Conservation (phyloP, 768 basidiomycete genomes). For the Russula emetica region DNA sequence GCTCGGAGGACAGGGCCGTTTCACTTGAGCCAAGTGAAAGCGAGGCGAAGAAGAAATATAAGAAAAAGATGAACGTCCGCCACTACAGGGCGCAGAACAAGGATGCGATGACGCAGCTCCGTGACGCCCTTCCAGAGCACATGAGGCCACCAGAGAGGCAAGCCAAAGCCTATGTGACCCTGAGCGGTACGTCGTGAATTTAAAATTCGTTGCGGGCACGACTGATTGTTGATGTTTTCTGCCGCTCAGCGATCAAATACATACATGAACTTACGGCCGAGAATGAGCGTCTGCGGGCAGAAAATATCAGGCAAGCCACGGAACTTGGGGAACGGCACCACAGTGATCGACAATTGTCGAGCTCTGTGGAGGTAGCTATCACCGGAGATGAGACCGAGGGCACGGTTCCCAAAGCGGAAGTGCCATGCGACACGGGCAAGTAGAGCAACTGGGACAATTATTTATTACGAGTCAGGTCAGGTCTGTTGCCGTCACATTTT, state of each 20-base stretch:
- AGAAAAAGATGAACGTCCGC: slow-evolving; percentile 27
- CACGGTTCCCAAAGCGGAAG: slow-evolving; percentile 8
- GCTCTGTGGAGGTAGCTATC: slow-evolving; percentile 12
- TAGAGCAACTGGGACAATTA: slow-evolving; percentile 24
- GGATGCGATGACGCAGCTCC: slow-evolving; percentile 26
- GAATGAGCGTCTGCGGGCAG: slow-evolving; percentile 21
- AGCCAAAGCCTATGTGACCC: slow-evolving; percentile 22
- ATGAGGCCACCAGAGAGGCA: slow-evolving; percentile 26
- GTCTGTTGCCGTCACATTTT: slow-evolving; percentile 5
- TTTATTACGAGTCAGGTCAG: slow-evolving; percentile 16
- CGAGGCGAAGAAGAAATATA: slow-evolving; percentile 26
- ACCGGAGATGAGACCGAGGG: slow-evolving; percentile 2
- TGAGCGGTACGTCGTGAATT: slow-evolving; percentile 21
- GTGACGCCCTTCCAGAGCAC: slow-evolving; percentile 24
- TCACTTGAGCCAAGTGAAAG: slow-evolving; percentile 24
- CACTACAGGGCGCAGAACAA: slow-evolving; percentile 26
- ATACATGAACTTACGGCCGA: slow-evolving; percentile 21
- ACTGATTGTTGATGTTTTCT: slow-evolving; percentile 11
- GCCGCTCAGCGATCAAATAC: slow-evolving; percentile 25
- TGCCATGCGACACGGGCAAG: slow-evolving; percentile 5
- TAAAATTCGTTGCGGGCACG: slow-evolving; percentile 1
- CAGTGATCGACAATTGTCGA: slow-evolving; percentile 15
- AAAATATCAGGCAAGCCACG: slow-evolving; percentile 19
- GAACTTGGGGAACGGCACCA: slow-evolving; percentile 8
- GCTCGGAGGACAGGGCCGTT: slow-evolving; percentile 12